These are phyloP conservation scores for Fusarium coicis DNA, from an alignment of 2,329 filamentous ascomycete genomes.

Conservation along the genomic window DNA sequence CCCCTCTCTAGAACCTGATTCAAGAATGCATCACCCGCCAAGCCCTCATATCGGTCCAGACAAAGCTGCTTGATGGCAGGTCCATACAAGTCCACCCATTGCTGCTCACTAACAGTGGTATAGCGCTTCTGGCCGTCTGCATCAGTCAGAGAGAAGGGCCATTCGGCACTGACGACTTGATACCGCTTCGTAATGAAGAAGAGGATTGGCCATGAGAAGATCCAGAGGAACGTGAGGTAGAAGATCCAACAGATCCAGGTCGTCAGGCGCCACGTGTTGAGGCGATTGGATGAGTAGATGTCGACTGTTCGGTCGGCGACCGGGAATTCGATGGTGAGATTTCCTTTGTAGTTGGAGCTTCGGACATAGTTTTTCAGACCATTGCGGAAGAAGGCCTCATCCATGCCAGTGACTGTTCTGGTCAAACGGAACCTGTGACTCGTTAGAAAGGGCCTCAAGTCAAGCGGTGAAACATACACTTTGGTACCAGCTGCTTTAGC, in stretches of 20 bases:
- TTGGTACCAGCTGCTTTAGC: slow-evolving; percentile 23
- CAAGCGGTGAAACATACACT: slow-evolving; percentile 17
- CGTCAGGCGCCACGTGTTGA: slow-evolving; percentile 33
- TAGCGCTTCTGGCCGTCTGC: slow-evolving; percentile 21
- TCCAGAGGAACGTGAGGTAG: slow-evolving; percentile 38
- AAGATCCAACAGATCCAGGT: slow-evolving; percentile 39
- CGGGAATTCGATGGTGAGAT: slow-evolving; percentile 28
- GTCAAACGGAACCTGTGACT: slow-evolving; percentile 24
- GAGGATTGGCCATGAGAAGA: slow-evolving; percentile 36
- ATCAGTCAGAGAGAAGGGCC: slow-evolving; percentile 24
- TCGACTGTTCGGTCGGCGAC: slow-evolving; percentile 37
- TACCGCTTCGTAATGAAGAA: slow-evolving; percentile 37
- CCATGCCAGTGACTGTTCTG: slow-evolving; percentile 29
- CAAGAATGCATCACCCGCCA: slow-evolving; percentile 30
- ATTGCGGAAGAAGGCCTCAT: background rate
- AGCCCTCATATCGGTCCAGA: slow-evolving; percentile 33
- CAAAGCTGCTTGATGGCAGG: slow-evolving; percentile 33
- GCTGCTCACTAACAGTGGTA: slow-evolving; percentile 31
- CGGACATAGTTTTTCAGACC: slow-evolving; percentile 5
- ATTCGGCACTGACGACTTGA: slow-evolving; percentile 25
- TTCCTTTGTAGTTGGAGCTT: slow-evolving; percentile 35
- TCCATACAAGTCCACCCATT: slow-evolving; percentile 25
- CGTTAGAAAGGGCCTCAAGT: background rate
- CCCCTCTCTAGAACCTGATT: slow-evolving; percentile 29
- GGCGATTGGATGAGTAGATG: slow-evolving; percentile 30